Evolutionary conservation across 805 yeast genomes (phyloP).

Genomic region (Candida schatavii): DNA sequence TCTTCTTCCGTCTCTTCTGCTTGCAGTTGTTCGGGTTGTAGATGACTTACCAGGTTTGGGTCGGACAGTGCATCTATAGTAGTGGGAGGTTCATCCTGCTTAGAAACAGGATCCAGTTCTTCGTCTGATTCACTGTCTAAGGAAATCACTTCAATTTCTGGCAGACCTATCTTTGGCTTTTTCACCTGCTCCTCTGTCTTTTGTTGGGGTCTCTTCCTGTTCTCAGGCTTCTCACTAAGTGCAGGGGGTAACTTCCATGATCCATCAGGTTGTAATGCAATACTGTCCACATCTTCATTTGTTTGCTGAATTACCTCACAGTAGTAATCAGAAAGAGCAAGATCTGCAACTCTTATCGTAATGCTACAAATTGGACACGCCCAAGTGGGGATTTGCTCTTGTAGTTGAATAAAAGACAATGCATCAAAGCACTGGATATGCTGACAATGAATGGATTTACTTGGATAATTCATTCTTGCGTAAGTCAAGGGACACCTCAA

Average conservation of each 20-base stretch:
- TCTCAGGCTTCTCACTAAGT: constrained; percentile 20
- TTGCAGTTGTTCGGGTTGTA: too few species aligned
- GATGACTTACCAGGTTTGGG: too few species aligned
- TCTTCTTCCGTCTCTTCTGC: too few species aligned
- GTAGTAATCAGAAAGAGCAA: constrained; percentile 75
- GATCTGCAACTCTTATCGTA: constrained; percentile 48
- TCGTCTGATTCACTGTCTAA: constrained; percentile 51
- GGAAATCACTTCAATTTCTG: constrained; percentile 43
- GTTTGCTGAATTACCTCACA: constrained; percentile 57
- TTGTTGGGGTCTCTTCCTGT: constrained; percentile 12
- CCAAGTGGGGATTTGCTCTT: constrained; percentile 82
- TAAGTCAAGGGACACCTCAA: constrained; percentile 79
- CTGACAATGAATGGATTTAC: constrained; percentile 64
- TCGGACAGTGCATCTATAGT: too few species aligned
- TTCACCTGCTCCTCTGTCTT: constrained; percentile 7
- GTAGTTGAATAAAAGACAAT: constrained; percentile 65
- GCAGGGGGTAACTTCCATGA: constrained; percentile 47
- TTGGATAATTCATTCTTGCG: constrained; percentile 67
- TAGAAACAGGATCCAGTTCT: constrained; percentile 21
- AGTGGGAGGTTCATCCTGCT: too few species aligned
- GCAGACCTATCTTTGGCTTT: constrained; percentile 14
- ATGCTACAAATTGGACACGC: constrained; percentile 78
- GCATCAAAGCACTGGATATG: constrained; percentile 93
- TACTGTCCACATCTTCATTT: constrained; percentile 55
- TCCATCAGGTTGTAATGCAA: constrained; percentile 71